A percentile compares a stretch with the other conserved stretches of the same genome.
Evolutionary conservation across 176 grass and related monocot genomes (phyloP).

Genomic region (Olyra latifolia): DNA sequence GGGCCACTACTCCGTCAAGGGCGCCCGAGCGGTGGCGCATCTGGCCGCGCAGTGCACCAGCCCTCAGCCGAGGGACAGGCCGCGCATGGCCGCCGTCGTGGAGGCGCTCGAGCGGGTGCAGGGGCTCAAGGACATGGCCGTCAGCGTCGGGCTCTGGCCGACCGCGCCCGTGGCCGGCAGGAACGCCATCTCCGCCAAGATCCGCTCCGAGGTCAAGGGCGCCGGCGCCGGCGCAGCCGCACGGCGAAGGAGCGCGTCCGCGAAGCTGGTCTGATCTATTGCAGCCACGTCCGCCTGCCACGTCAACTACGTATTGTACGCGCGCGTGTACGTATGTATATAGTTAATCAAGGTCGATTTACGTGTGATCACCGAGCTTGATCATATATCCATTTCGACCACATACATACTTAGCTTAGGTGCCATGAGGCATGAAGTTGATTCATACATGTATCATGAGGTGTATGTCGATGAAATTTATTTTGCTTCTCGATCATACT

Average conservation of each 20-base stretch:
- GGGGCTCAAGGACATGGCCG: slow-evolving; percentile 90
- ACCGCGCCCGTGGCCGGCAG: slow-evolving; percentile 46
- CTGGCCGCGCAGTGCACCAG: slow-evolving; percentile 74
- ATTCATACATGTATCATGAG: neutral
- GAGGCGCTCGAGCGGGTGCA: slow-evolving; percentile 58
- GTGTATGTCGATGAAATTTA: neutral
- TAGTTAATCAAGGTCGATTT: neutral
- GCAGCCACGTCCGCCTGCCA: neutral
- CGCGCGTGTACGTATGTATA: neutral
- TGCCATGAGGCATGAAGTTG: neutral
- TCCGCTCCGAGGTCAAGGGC: slow-evolving; percentile 53
- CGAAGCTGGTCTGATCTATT: slow-evolving; percentile 36
- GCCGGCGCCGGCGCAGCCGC: neutral
- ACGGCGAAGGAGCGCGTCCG: slow-evolving; percentile 46
- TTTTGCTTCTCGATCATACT: neutral
- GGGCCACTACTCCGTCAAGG: slow-evolving; percentile 78
- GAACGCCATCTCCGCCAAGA: slow-evolving; percentile 77
- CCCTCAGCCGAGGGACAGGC: slow-evolving; percentile 65
- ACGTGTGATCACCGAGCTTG: slow-evolving; percentile 11
- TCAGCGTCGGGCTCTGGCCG: slow-evolving; percentile 58
- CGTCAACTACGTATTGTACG: neutral
- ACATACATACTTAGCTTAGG: neutral
- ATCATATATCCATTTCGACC: neutral
- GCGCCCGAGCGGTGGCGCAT: slow-evolving; percentile 58
- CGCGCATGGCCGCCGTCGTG: slow-evolving; percentile 55